These are phyloP conservation scores for Metrosideros polymorpha DNA, from an alignment of 441 rosid genomes.

Conservation along the genomic window DNA sequence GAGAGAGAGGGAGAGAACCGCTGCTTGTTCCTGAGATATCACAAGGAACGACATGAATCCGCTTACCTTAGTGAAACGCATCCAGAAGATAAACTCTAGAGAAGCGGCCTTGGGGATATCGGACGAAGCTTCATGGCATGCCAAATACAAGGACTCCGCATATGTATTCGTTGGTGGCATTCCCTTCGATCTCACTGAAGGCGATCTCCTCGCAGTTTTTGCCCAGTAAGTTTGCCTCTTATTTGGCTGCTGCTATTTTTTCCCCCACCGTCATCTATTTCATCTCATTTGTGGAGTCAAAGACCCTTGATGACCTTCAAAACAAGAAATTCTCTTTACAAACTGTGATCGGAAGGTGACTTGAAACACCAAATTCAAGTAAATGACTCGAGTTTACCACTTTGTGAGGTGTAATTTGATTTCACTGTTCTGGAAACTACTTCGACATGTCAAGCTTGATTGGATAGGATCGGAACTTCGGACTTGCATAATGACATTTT, in stretches of 20 bases:
- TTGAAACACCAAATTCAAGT: not conserved
- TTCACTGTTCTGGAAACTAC: not conserved
- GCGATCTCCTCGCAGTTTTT: constrained; percentile 91
- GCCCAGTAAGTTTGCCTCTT: constrained; percentile 45
- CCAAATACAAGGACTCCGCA: constrained; percentile 82
- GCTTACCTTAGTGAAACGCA: constrained; percentile 65
- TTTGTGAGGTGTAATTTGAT: not conserved
- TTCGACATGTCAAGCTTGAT: not conserved
- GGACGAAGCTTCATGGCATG: constrained; percentile 91
- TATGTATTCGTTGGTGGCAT: constrained; percentile 74
- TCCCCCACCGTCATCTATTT: not conserved
- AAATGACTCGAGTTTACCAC: not conserved
- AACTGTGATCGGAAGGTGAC: not conserved
- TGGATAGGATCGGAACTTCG: not conserved
- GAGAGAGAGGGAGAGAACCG: not conserved
- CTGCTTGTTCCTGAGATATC: not conserved
- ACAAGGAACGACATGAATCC: constrained; percentile 52
- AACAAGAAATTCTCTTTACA: not conserved
- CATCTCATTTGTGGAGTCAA: not conserved
- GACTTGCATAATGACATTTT: not conserved
- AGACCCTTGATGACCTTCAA: not conserved
- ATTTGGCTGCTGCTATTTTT: not conserved
- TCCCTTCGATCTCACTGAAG: constrained; percentile 89
- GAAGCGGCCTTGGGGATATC: constrained; percentile 78
- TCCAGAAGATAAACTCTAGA: constrained; percentile 61